Percentiles rank a stretch among this genome's conserved stretches.
phyloP scores from a whole-genome alignment of 441 rosid genomes.

The Gossypium schwendimanii region DNA sequence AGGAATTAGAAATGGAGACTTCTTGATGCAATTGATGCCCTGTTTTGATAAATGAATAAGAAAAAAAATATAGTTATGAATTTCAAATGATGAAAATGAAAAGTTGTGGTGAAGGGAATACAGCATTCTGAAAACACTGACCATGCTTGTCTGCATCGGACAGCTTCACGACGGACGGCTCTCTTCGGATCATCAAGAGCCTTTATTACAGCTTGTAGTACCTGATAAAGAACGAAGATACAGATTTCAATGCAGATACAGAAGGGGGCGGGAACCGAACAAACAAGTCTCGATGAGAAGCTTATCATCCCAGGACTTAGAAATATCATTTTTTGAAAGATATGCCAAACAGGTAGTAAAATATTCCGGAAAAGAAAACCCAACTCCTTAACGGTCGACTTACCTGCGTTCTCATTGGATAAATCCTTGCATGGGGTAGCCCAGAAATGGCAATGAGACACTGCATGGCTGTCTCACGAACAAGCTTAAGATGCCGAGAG shows the following conservation, averaged over 20 bases:
- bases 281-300: neutral
- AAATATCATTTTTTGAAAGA: neutral
- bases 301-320: neutral
- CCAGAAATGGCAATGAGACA: constrained; percentile 63
- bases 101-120: neutral
- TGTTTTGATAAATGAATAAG: constrained; percentile 18
- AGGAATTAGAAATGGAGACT: constrained; percentile 15
- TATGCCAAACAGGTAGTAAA: neutral
- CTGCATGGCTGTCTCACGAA: constrained; percentile 80
- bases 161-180: constrained; percentile 73
- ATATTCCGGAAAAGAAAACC: neutral
- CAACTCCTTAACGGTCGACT: constrained; percentile 12
- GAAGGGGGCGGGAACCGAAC: neutral
- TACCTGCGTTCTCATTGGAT: constrained; percentile 69
- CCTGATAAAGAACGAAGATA: constrained; percentile 32
- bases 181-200: constrained; percentile 84
- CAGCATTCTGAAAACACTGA: constrained; percentile 22
- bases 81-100: neutral
- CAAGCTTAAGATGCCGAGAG: constrained; percentile 38
- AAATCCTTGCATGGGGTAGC: constrained; percentile 67
- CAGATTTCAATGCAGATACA: neutral
- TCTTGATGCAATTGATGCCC: constrained; percentile 43
- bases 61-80: neutral
- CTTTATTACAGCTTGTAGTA: constrained; percentile 45
- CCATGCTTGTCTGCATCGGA: constrained; percentile 80